Conservation (phyloP, 371 early-diverging fungal species). For the Nematocida ausubeli region DNA sequence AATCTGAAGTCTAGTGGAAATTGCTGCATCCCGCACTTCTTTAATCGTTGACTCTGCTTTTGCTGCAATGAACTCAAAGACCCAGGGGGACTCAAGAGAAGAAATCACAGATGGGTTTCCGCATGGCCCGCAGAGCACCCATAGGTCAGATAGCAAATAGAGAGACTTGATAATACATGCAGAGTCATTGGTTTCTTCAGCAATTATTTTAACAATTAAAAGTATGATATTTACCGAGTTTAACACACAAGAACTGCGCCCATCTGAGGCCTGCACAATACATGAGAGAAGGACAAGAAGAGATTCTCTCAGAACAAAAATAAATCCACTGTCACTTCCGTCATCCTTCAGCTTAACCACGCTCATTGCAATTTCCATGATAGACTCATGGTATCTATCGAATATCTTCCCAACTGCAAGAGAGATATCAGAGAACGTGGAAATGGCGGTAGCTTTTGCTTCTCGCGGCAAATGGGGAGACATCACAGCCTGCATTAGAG, state of each 20-base stretch:
- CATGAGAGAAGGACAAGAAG: slow-evolving; percentile 44
- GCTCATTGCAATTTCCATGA: slow-evolving; percentile 1
- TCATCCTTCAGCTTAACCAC: slow-evolving; percentile 16
- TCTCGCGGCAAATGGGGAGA: slow-evolving; percentile 46
- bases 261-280: slow-evolving; percentile 41
- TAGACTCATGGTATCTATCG: slow-evolving; percentile 72
- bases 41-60: slow-evolving; percentile 10
- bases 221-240: slow-evolving; percentile 4
- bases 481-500: slow-evolving; percentile 45
- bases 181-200: slow-evolving; percentile 40
- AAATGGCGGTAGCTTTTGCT: slow-evolving; percentile 81
- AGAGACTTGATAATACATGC: slow-evolving; percentile 44
- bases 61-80: slow-evolving; percentile 37
- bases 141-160: slow-evolving; percentile 48
- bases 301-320: slow-evolving; percentile 24
- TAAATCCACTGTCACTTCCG: slow-evolving; percentile 18
- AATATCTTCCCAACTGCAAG: slow-evolving; percentile 81
- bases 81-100: slow-evolving; percentile 23
- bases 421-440: slow-evolving; percentile 91
- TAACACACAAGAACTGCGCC: neutral
- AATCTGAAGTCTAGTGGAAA: slow-evolving; percentile 31
- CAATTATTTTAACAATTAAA: slow-evolving; percentile 21
- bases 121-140: slow-evolving; percentile 34
- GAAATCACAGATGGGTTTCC: neutral
- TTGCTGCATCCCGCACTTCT: slow-evolving; percentile 45